Base-by-base conservation (phyloP, 306 rosid genomes). In the Pyrus pyrifolia region DNA sequence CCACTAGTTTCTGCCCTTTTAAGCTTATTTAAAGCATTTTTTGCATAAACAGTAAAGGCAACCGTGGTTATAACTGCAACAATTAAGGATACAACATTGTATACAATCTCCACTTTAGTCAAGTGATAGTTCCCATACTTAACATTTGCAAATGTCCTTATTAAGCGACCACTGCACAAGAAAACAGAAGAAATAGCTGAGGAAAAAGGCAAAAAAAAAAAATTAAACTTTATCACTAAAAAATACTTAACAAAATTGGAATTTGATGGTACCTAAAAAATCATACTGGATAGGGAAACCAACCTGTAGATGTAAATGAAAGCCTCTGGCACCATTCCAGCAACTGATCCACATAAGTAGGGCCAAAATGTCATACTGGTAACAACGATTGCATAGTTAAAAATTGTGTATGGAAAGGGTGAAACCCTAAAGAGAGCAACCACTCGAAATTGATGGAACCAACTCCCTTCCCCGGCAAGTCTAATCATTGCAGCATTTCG, bases 321-420 rank as follows among this genome's bases (percentile, higher is more conserved):
- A 60, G 99, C 93, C 83, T 96, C 99, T 61, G 99, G 99, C 44
- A 96, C 86, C 99, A 96, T 96, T 84, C 99, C 98, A 6, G 97
- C 87, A 76, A 96, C 67, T 51, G 99, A 96, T 79, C 99, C 99
- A 63, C 93, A 88, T 23, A 96, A 79, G 82, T 96, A 96, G 65
- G 99, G 99, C 98, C 97, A 91, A 83, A 96, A 92, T 76, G 63
- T 86, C 99, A 96, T 92, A 76, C 86, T 88, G 83, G 99, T 96
- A 62, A 92, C 97, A 17, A 89, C 98, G 58, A 96, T 76, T 40
- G 99, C 99, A 67, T 96, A 96, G 76, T 96, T 96, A 86, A 96
- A 96, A 77, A 96, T 96, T 79, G 99, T 92, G 81, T 96, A 96
- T 0, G 99, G 99, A 87, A 92, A 96, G 35, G 99, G 99, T 11